A percentile compares a stretch with the other conserved stretches of the same genome.
phyloP scores from a whole-genome alignment of 164 flowering plant genomes.

The Magnolia sinica region DNA sequence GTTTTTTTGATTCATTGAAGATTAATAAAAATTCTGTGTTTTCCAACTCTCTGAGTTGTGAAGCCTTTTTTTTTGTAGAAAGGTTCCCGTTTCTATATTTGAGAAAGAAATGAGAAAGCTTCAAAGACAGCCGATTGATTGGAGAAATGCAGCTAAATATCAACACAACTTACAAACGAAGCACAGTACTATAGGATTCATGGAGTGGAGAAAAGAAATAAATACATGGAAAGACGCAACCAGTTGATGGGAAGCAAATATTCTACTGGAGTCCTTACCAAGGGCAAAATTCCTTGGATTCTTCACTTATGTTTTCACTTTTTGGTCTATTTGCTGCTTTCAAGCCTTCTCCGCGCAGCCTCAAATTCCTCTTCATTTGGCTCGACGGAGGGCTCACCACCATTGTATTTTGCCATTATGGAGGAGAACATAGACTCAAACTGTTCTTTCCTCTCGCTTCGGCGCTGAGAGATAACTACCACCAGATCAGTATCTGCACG shows the following conservation, averaged over 20 bases:
- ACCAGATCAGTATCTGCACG: conserved; percentile 51
- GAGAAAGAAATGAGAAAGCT: no score
- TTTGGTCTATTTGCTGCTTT: conserved; percentile 18
- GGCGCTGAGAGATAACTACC: conserved; percentile 79
- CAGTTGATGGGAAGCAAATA: not conserved
- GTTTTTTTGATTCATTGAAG: no score
- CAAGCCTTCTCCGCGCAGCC: conserved; percentile 68
- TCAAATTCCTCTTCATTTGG: conserved; percentile 94
- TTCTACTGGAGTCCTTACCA: not conserved
- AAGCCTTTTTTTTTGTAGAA: no score
- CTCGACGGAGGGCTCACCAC: conserved; percentile 34
- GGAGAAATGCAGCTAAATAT: no score
- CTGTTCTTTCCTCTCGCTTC: conserved; percentile 61
- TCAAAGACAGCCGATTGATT: no score
- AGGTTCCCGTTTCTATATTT: no score
- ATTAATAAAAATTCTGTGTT: no score
- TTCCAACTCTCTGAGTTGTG: no score
- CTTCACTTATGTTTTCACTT: not conserved
- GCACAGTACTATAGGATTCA: no score
- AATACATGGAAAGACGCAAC: not conserved
- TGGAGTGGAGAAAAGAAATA: no score
- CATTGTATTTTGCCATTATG: conserved; percentile 57
- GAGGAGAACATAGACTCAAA: conserved; percentile 84
- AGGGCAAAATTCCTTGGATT: not conserved
- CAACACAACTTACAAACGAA: no score